Conservation (phyloP, 148 eudicot species). For the Rhododendron ovatum region DNA sequence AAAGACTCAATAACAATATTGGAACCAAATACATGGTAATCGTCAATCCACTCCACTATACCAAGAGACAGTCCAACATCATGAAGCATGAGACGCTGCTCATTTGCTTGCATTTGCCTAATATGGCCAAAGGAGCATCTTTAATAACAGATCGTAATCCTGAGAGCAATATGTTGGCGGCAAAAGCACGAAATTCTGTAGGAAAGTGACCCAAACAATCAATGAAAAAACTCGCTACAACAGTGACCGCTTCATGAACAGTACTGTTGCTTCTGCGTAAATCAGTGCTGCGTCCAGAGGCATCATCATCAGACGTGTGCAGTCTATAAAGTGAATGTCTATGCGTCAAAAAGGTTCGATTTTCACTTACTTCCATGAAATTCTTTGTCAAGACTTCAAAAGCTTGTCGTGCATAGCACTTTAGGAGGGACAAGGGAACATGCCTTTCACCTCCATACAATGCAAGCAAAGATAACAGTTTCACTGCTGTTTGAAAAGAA, state of each 20-base stretch:
- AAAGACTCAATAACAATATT: slow-evolving; percentile 17
- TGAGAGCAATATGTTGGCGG: slow-evolving; percentile 69
- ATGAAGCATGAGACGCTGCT: slow-evolving; percentile 81
- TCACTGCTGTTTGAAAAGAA: slow-evolving; percentile 68
- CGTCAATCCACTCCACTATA: slow-evolving; percentile 77
- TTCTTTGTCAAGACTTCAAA: slow-evolving; percentile 56
- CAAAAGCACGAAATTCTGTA: slow-evolving; percentile 62
- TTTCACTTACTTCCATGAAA: slow-evolving; percentile 18
- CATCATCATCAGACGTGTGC: slow-evolving; percentile 10
- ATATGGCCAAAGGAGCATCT: slow-evolving; percentile 58
- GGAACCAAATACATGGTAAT: slow-evolving; percentile 50
- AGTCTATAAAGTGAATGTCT: slow-evolving; percentile 14
- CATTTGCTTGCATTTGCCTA: slow-evolving; percentile 51
- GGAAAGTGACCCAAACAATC: slow-evolving; percentile 79
- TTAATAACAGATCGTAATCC: slow-evolving; percentile 61
- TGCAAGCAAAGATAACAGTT: slow-evolving; percentile 59
- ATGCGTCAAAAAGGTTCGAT: not conserved
- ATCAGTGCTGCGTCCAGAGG: slow-evolving; percentile 11
- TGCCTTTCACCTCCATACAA: slow-evolving; percentile 71
- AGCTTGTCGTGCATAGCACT: slow-evolving; percentile 66
- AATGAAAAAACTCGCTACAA: slow-evolving; percentile 50
- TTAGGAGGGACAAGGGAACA: slow-evolving; percentile 67
- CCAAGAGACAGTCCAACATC: slow-evolving; percentile 81
- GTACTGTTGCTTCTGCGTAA: slow-evolving; percentile 16
- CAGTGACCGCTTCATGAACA: slow-evolving; percentile 23